A percentile compares a stretch with the other conserved stretches of the same genome.
phyloP scores from a whole-genome alignment of 2,329 filamentous ascomycete species.

The Colletotrichum spaethianum region DNA sequence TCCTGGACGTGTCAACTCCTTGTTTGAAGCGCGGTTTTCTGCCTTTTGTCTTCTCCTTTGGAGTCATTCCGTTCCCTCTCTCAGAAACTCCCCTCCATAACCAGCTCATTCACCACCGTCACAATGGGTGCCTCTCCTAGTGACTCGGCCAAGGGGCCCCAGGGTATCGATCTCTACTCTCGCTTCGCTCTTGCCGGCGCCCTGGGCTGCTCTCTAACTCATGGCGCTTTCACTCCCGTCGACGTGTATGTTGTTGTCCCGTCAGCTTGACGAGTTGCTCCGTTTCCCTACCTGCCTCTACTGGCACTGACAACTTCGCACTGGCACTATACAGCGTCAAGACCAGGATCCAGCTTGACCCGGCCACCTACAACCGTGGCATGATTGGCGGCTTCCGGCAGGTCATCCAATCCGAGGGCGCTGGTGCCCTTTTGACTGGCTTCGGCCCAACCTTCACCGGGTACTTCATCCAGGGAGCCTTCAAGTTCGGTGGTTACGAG shows the following conservation, averaged over 20 bases:
- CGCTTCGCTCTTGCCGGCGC: constrained; percentile 97
- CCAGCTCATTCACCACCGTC: too few relatives aligned
- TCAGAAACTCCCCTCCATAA: too few relatives aligned
- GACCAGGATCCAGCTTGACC: constrained; percentile 94
- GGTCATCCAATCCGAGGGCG: constrained; percentile 87
- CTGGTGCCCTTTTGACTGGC: constrained; percentile 87
- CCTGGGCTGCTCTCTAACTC: constrained; percentile 97
- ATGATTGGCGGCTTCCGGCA: constrained; percentile 89
- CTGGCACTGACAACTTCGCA: neutral
- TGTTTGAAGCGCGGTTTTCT: too few relatives aligned
- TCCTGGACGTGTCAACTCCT: too few relatives aligned
- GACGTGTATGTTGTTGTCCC: constrained; percentile 86
- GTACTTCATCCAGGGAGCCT: constrained; percentile 93
- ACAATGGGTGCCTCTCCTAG: too few relatives aligned
- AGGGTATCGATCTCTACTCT: constrained; percentile 59
- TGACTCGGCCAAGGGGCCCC: too few relatives aligned
- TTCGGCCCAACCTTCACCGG: constrained; percentile 87
- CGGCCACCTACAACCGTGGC: constrained; percentile 88
- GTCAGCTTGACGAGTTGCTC: neutral
- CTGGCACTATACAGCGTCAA: constrained; percentile 77
- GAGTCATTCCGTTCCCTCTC: too few relatives aligned
- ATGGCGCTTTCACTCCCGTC: constrained; percentile 95
- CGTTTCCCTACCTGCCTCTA: neutral
- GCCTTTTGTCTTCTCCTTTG: too few relatives aligned
- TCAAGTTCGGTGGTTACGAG: constrained; percentile 96